Evolutionary conservation across 148 eudicot genomes (phyloP).

Genomic region (Rhododendron ferrugineum): DNA sequence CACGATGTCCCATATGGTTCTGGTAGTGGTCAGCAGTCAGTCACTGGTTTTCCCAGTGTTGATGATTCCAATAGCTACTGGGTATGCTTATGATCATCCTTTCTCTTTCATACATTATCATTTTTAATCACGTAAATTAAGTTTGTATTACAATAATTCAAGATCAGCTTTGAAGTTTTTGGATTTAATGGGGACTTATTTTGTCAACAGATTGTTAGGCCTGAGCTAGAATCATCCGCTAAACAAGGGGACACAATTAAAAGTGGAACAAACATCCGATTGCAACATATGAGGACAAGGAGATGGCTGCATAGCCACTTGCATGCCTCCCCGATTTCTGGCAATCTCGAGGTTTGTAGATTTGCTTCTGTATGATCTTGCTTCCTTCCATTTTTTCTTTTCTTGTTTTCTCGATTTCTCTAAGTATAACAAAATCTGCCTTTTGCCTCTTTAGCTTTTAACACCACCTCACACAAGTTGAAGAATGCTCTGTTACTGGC

Average conservation of each 20-base stretch:
- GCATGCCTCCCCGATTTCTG: constrained; percentile 92
- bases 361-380: not conserved
- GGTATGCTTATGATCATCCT: constrained; percentile 33
- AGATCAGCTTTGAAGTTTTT: not conserved
- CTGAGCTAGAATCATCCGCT: constrained; percentile 47
- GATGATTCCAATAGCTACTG: constrained; percentile 97
- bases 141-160: not conserved
- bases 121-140: not conserved
- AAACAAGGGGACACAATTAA: constrained; percentile 75
- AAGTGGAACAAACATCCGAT: constrained; percentile 60
- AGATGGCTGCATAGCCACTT: constrained; percentile 95
- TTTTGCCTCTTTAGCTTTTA: not conserved
- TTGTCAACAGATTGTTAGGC: constrained; percentile 59
- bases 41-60: constrained; percentile 81
- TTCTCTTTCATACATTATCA: no score
- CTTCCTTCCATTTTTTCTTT: not conserved
- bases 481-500: not conserved
- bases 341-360: constrained; percentile 74
- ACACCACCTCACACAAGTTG: not conserved
- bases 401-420: not conserved
- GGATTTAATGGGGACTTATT: not conserved
- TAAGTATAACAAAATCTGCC: not conserved
- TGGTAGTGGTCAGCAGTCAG: constrained; percentile 98
- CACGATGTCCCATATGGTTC: constrained; percentile 98
- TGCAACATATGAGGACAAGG: constrained; percentile 89